A percentile compares a stretch with the other conserved stretches of the same genome.
Evolutionary conservation across 1,284 basidiomycete genomes (phyloP).

Genomic region (Cutaneotrichosporon dermatis): DNA sequence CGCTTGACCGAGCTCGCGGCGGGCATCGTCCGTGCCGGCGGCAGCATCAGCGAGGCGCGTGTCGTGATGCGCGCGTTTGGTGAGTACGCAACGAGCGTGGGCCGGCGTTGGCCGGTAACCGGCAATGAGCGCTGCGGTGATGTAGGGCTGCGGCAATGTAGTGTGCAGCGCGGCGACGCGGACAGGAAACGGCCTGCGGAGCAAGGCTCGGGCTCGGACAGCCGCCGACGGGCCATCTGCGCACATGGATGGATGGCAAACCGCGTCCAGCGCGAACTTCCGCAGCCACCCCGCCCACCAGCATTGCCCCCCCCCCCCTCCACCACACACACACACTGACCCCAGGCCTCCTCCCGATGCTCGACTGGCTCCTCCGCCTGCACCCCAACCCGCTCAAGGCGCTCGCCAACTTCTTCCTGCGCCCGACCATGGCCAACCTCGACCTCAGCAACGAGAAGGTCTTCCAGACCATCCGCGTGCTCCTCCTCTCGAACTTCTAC

Average conservation of each 20-base stretch:
- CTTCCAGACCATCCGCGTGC: slow-evolving; percentile 36
- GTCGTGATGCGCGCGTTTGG: slow-evolving; percentile 46
- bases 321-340: too few species aligned
- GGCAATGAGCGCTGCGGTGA: too few species aligned
- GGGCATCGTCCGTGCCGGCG: slow-evolving; percentile 33
- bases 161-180: too few species aligned
- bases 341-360: slow-evolving; percentile 38
- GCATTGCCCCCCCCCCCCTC: too few species aligned
- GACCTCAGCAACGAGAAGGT: slow-evolving; percentile 24
- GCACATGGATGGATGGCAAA: too few species aligned
- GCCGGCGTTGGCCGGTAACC: background rate
- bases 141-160: too few species aligned
- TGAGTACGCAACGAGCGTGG: slow-evolving; percentile 19
- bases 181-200: too few species aligned
- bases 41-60: slow-evolving; percentile 39
- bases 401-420: slow-evolving; percentile 20
- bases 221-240: too few species aligned
- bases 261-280: too few species aligned
- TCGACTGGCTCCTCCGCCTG: slow-evolving; percentile 35
- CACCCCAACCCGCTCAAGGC: slow-evolving; percentile 34
- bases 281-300: too few species aligned
- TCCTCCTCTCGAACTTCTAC: slow-evolving; percentile 41
- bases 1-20: slow-evolving; percentile 29
- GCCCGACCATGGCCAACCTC: slow-evolving; percentile 15
- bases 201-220: too few species aligned